phyloP scores from a whole-genome alignment of 2,329 filamentous ascomycete species.

The Ilyonectria sp. region DNA sequence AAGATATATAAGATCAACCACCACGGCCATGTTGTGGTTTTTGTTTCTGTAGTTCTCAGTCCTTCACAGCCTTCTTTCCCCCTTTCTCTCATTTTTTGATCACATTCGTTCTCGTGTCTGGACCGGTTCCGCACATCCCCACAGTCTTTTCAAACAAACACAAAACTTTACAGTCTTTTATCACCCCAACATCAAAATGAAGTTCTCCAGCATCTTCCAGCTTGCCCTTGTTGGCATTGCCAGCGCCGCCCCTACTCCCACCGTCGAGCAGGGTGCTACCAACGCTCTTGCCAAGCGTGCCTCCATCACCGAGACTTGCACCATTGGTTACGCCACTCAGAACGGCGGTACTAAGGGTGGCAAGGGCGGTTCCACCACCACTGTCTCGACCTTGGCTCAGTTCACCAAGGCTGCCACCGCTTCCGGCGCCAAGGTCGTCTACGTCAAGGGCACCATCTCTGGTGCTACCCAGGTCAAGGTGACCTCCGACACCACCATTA shows the following conservation, averaged over 20 bases:
- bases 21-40: background rate
- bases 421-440: conserved; percentile 58
- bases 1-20: conserved; percentile 39
- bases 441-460: conserved; percentile 59
- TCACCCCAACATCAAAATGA: conserved; percentile 46
- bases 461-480: conserved; percentile 58
- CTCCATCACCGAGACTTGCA: conserved; percentile 54
- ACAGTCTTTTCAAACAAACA: conserved; percentile 14
- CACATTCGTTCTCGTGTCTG: conserved; percentile 37
- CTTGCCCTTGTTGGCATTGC: conserved; percentile 49
- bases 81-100: conserved; percentile 25
- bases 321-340: conserved; percentile 53
- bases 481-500: conserved; percentile 62
- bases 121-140: conserved; percentile 33
- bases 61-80: conserved; percentile 27
- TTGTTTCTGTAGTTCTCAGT: conserved; percentile 27
- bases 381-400: conserved; percentile 58
- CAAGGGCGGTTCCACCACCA: conserved; percentile 64
- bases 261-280: conserved; percentile 45
- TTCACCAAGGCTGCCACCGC: conserved; percentile 64
- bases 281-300: conserved; percentile 53
- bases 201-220: conserved; percentile 50
- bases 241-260: conserved; percentile 51
- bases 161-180: conserved; percentile 11
- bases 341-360: conserved; percentile 65